Evolutionary conservation across 345 rosid genomes (phyloP), one percentile per base, ranked within the genome.

Genomic region (Xanthoceras sorbifolium): DNA sequence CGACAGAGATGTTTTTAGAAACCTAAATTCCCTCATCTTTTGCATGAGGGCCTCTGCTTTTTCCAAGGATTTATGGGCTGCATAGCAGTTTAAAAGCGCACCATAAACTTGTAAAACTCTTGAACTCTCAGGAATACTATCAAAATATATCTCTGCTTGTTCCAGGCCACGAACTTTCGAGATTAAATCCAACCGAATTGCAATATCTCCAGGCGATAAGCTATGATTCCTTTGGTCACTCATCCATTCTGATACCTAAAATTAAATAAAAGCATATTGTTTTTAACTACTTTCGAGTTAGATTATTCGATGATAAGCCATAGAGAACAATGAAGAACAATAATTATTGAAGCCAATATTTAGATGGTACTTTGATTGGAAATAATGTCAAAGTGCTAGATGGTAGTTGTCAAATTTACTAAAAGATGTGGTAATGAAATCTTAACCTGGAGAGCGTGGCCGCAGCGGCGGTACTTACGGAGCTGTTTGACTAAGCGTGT

Each of bases 191-290:
- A 91, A 83, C 68, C 72, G 82, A 72, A 86, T 64, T 1, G 90
- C 91, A n/a, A 85, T 55, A 23, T 87, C 89, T 67, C 82, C 89
- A 32, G 50, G 61, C 10, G 87, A 71, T 32, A 78, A 50, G 6
- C 25, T 52, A 69, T 62, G 17, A 20, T 70, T 75, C 83, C 72
- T 78, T 64, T 81, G 78, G 26, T 78, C 81, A 36, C 55, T 68
- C 80, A 86, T 81, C 88, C 85, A 90, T 40, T 85, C 84, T 10
- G 89, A 86, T 52, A 89, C 55, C 94, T 90, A 60, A n/a, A 22
- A 22, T 64, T 54, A 48, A 59, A 29, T 57, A 9, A 17, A 22
- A 17, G 42, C 42, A 38, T 38, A 38, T 38, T 8, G 42, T 38
- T 38, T 38, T 38, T 8, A 38, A 38, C 42, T 2, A 38, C 42